Conservation (phyloP, 2,329 filamentous ascomycete species). For the Neonectria ditissima region DNA sequence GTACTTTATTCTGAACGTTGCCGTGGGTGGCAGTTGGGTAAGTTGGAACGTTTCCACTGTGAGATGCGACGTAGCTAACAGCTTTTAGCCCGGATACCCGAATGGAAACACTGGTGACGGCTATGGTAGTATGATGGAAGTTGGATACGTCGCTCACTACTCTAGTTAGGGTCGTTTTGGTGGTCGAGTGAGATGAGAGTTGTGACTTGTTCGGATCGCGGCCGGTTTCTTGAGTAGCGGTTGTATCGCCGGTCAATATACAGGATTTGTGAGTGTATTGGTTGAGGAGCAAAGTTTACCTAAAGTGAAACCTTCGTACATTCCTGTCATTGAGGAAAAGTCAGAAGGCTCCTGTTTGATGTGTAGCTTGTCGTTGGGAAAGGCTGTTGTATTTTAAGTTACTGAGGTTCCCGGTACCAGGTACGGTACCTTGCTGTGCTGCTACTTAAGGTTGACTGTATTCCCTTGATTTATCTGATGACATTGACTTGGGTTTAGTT, state of each 20-base stretch:
- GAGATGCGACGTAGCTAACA: slow-evolving; percentile 26
- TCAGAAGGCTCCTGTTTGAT: too few species aligned
- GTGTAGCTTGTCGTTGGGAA: too few species aligned
- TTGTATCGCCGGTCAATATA: background rate
- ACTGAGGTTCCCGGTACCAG: too few species aligned
- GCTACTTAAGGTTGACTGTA: too few species aligned
- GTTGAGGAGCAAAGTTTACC: background rate
- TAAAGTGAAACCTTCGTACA: background rate
- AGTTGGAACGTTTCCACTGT: slow-evolving; percentile 32
- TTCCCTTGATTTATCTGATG: too few species aligned
- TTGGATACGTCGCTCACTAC: slow-evolving; percentile 59
- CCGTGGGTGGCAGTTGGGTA: slow-evolving; percentile 63
- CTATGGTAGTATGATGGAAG: slow-evolving; percentile 59
- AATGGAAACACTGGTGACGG: slow-evolving; percentile 56
- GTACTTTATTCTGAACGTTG: slow-evolving; percentile 64
- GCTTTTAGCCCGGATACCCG: slow-evolving; percentile 57
- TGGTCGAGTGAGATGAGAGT: background rate
- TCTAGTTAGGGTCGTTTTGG: slow-evolving; percentile 22
- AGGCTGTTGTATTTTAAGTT: too few species aligned
- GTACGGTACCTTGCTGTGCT: too few species aligned
- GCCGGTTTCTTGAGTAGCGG: background rate
- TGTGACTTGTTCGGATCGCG: background rate
- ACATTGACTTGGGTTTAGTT: too few species aligned
- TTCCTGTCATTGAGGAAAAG: too few species aligned
- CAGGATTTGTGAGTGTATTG: background rate